Evolutionary conservation across 1,139 yeast species (phyloP).

Genomic region (Candida freyschussii): DNA sequence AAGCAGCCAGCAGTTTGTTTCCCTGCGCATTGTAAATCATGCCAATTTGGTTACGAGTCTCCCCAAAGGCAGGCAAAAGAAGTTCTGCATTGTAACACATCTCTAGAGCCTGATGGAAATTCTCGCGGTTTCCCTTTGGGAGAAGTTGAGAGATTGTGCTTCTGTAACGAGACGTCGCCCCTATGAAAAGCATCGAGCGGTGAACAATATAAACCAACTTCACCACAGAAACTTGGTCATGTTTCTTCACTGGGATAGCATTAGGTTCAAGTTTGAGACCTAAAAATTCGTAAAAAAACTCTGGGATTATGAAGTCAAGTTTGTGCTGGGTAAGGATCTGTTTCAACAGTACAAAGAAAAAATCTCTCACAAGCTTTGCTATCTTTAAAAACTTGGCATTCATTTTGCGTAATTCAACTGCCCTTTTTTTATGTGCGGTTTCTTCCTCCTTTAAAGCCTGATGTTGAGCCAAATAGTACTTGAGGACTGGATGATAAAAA

Average conservation of each 20-base stretch:
- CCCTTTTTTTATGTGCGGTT: slow-evolving; percentile 24
- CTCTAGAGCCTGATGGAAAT: slow-evolving; percentile 40
- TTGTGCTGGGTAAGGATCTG: slow-evolving; percentile 35
- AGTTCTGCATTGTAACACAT: slow-evolving; percentile 49
- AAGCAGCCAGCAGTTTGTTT: slow-evolving; percentile 36
- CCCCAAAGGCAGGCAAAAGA: slow-evolving; percentile 61
- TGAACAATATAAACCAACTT: slow-evolving; percentile 47
- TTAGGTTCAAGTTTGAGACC: slow-evolving; percentile 13
- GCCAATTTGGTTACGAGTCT: slow-evolving; percentile 62
- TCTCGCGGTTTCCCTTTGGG: slow-evolving; percentile 36
- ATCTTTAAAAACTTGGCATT: slow-evolving; percentile 48
- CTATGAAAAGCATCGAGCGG: slow-evolving; percentile 51
- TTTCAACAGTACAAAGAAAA: slow-evolving; percentile 40
- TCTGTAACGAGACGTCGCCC: slow-evolving; percentile 57
- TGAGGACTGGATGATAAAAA: slow-evolving; percentile 60
- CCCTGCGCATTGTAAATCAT: slow-evolving; percentile 43
- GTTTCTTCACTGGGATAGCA: slow-evolving; percentile 12
- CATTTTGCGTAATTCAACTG: slow-evolving; percentile 54
- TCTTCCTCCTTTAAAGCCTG: slow-evolving; percentile 24
- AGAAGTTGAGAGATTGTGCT: slow-evolving; percentile 42
- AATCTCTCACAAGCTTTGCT: slow-evolving; percentile 40
- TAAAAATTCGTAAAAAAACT: slow-evolving; percentile 17
- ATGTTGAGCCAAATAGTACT: slow-evolving; percentile 34
- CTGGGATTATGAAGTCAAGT: slow-evolving; percentile 33
- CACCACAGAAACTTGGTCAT: slow-evolving; percentile 28